A percentile compares a stretch with the other conserved stretches of the same genome.
These are phyloP conservation scores for Pythium folliculosum DNA, from an alignment of 352 stramenopile genomes.

Conservation along the genomic window DNA sequence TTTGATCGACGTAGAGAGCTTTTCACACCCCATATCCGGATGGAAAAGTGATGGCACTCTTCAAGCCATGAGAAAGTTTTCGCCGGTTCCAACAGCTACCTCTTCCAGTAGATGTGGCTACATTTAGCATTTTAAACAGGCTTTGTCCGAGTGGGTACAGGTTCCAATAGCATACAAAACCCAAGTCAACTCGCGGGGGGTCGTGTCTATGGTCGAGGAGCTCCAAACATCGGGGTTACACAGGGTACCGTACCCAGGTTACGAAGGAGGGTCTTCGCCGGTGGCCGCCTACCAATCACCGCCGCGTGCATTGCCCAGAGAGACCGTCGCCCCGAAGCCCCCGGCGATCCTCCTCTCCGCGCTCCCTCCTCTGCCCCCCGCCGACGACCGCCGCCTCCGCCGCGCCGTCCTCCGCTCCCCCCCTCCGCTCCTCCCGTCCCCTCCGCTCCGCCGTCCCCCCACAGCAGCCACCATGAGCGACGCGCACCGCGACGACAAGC, in stretches of 20 bases:
- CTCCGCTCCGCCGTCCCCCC: neutral
- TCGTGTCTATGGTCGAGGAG: conserved; percentile 25
- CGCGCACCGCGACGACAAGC: conserved; percentile 77
- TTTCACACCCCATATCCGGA: too few relatives aligned
- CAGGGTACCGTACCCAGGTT: neutral
- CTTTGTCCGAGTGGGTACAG: neutral
- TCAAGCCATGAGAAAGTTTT: too few relatives aligned
- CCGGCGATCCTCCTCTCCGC: neutral
- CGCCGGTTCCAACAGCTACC: too few relatives aligned
- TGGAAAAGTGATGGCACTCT: too few relatives aligned
- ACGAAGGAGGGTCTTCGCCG: too few relatives aligned
- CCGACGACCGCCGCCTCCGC: neutral
- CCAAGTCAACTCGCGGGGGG: conserved; percentile 24
- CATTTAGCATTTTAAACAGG: neutral
- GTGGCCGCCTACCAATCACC: conserved; percentile 12
- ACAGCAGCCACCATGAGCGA: conserved; percentile 38
- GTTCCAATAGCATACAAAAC: conserved; percentile 31
- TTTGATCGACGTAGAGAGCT: too few relatives aligned
- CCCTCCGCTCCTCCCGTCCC: neutral
- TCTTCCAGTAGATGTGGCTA: neutral
- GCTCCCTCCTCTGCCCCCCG: neutral
- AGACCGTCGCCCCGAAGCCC: neutral
- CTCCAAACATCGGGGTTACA: neutral
- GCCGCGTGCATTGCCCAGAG: neutral
- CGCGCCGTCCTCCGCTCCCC: neutral